Percentiles rank a stretch among this genome's conserved stretches.
phyloP scores from a whole-genome alignment of 164 flowering plant genomes.

The Buxus sempervirens region DNA sequence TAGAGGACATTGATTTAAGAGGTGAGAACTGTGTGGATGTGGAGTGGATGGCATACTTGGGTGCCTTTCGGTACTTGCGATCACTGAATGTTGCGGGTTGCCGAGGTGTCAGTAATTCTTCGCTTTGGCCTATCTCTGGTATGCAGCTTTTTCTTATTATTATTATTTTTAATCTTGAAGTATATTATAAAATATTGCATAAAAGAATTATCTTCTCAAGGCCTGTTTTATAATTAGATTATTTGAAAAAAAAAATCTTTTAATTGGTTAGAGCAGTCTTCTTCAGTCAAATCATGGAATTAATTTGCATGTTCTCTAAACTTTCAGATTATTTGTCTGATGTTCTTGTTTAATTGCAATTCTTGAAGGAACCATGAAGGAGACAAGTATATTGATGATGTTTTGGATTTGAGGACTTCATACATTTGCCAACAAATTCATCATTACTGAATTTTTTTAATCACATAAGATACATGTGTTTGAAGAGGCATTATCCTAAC shows the following conservation, averaged over 20 bases:
- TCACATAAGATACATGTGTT: neutral
- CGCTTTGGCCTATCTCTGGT: conserved; percentile 83
- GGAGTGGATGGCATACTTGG: conserved; percentile 93
- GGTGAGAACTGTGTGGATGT: conserved; percentile 70
- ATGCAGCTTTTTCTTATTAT: neutral
- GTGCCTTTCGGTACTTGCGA: conserved; percentile 59
- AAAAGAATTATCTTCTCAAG: neutral
- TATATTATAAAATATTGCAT: neutral
- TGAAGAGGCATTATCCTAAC: neutral
- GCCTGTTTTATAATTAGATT: neutral
- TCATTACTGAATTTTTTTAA: neutral
- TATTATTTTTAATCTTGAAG: no score
- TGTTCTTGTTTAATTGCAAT: neutral
- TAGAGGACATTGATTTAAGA: conserved; percentile 67
- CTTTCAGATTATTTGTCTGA: neutral
- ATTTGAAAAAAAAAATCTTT: neutral
- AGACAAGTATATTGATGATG: neutral
- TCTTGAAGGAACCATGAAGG: neutral
- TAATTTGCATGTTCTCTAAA: neutral
- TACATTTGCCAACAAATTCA: neutral
- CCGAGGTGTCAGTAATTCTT: conserved; percentile 52
- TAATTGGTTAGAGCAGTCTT: neutral
- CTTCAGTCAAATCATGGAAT: neutral
- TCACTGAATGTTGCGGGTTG: conserved; percentile 66
- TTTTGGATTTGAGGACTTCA: neutral